Base-by-base conservation (phyloP, 2,329 filamentous ascomycete species). In the Tolypocladium capitatum region DNA sequence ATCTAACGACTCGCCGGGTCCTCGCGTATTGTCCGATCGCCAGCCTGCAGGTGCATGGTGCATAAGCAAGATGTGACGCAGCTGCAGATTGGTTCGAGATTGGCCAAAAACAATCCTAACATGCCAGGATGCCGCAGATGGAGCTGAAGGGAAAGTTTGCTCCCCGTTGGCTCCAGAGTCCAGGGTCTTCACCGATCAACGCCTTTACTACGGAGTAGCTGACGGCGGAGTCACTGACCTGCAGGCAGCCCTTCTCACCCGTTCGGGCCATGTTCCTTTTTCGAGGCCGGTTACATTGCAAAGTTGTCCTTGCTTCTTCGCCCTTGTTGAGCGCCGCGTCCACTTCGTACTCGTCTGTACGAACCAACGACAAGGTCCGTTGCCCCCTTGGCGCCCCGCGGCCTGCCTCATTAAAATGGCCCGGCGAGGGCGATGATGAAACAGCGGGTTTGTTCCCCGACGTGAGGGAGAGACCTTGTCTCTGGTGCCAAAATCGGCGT, bases 371-470 rank as follows among this genome's bases (percentile, higher is more conserved):
- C 35, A 43, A 36, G 20, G 30, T 30, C 35, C 38, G 11, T 6
- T 34, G 20, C 42, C 42, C 48, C 34, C 34, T 50, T 51, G 50
- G 52, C 52, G 52, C 52, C 52, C 48, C 41, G 45, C 33, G 20
- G 21, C 27, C 45, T n/a, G 33, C 24, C 36, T 46, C 24, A 32
- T 30, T 32, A n/a, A 44, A 38, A 44, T n/a, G 35, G 24, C 9
- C 33, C 35, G 35, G 45, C 27, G 16, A 20, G 30, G 32, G 30
- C 18, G 34, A 18, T 18, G 41, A 46, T 46, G 42, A 24, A 20
- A 44, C 40, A 16, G 40, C 41, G 34, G 40, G 24, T 31, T 35
- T 30, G 27, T 46, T 43, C 32, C 45, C 44, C 43, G 30, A 34
- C n/a, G 42, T 35, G 41, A 45, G 35, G 43, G 43, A 42, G 24